phyloP scores from a whole-genome alignment of 2,329 filamentous ascomycete genomes.

The Aureobasidium sp. region DNA sequence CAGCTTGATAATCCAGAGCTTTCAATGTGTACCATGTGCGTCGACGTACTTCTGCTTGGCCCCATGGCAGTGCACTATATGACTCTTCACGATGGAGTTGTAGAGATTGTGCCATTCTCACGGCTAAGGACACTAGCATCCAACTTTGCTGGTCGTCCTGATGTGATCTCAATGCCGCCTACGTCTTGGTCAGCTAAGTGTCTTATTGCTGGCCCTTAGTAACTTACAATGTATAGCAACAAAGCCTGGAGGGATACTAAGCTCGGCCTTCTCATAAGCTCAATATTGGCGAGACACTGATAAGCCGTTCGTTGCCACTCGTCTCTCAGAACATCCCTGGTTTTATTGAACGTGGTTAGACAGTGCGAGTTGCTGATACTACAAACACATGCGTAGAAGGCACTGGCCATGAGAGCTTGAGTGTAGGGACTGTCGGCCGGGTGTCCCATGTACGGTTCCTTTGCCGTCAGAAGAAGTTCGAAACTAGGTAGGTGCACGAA shows the following conservation, averaged over 20 bases:
- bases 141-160: slow-evolving; percentile 11
- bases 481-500: slow-evolving; percentile 6
- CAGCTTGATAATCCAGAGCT: slow-evolving; percentile 13
- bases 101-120: slow-evolving; percentile 5
- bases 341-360: not conserved
- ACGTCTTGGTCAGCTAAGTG: not conserved
- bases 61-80: not conserved
- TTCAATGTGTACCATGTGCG: not conserved
- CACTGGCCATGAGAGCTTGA: not conserved
- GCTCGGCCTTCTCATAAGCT: not conserved
- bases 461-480: not conserved
- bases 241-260: slow-evolving; percentile 4
- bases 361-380: slow-evolving; percentile 9
- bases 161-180: slow-evolving; percentile 12
- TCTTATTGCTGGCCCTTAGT: not conserved
- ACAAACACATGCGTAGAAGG: slow-evolving; percentile 10
- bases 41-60: slow-evolving; percentile 5
- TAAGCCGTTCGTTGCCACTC: slow-evolving; percentile 1
- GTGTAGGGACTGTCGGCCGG: not conserved
- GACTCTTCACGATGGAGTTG: slow-evolving; percentile 13
- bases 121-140: slow-evolving; percentile 2
- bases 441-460: slow-evolving; percentile 4
- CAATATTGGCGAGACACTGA: not conserved
- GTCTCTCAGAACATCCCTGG: not conserved
- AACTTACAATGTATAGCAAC: slow-evolving; percentile 2